Evolutionary conservation across 2,329 filamentous ascomycete species (phyloP).

Genomic region (Microcera coccophila): DNA sequence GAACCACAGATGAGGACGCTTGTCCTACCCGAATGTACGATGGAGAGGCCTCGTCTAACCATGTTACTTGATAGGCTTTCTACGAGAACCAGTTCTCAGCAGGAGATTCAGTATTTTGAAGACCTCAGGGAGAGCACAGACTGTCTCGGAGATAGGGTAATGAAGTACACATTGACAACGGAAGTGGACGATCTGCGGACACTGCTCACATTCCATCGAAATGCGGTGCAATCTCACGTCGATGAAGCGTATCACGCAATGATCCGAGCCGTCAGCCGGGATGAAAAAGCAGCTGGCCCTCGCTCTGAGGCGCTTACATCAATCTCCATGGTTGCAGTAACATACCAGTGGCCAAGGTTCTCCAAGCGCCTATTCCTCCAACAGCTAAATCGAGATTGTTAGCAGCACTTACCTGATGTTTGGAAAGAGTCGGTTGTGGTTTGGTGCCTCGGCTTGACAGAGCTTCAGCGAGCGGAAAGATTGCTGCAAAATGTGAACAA

Average conservation of each 20-base stretch:
- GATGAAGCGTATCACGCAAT: conserved; percentile 1
- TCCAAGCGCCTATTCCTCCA: conserved; percentile 34
- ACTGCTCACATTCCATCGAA: neutral
- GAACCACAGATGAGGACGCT: accelerated
- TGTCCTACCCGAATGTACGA: neutral
- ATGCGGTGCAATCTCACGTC: neutral
- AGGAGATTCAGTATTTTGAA: neutral
- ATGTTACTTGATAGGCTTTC: neutral
- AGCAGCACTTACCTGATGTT: conserved; percentile 22
- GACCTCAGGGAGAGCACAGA: neutral
- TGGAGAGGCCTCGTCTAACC: neutral
- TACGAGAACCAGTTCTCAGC: neutral
- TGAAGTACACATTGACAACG: neutral
- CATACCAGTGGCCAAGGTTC: conserved; percentile 24
- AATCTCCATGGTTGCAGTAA: neutral
- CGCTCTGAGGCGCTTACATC: neutral
- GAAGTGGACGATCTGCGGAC: neutral
- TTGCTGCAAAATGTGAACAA: conserved; percentile 29
- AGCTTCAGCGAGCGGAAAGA: conserved; percentile 41
- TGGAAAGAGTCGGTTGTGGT: conserved; percentile 37
- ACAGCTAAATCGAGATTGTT: conserved; percentile 27
- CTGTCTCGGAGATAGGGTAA: neutral
- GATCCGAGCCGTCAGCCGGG: neutral
- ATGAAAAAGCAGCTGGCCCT: neutral
- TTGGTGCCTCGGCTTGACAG: conserved; percentile 40